Evolutionary conservation across 306 rosid genomes (phyloP).

Genomic region (Prunus persica): Prunus_persica_NCBIv2 NC_034014.1:6780001-6780500

Average conservation of each 20-base stretch:
- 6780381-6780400: conserved; percentile 81
- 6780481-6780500: conserved; percentile 34
- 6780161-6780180: conserved; percentile 75
- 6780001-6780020: neutral
- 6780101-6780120: conserved; percentile 72
- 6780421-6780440: conserved; percentile 50
- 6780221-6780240: neutral
- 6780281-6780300: neutral
- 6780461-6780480: conserved; percentile 41
- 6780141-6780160: conserved; percentile 84
- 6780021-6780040: neutral
- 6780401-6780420: conserved; percentile 54
- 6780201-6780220: too few relatives aligned
- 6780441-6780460: conserved; percentile 64
- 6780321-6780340: conserved; percentile 65
- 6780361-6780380: conserved; percentile 77
- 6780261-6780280: too few relatives aligned
- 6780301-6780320: conserved; percentile 6
- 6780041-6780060: conserved; percentile 82
- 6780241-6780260: neutral
- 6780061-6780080: conserved; percentile 63
- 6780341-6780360: conserved; percentile 84
- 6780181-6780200: neutral
- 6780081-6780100: conserved; percentile 82
- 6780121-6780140: conserved; percentile 89